Evolutionary conservation across 495 filamentous ascomycete genomes (phyloP), one percentile per base, ranked within the genome.

Genomic region (Zalerion maritima): DNA sequence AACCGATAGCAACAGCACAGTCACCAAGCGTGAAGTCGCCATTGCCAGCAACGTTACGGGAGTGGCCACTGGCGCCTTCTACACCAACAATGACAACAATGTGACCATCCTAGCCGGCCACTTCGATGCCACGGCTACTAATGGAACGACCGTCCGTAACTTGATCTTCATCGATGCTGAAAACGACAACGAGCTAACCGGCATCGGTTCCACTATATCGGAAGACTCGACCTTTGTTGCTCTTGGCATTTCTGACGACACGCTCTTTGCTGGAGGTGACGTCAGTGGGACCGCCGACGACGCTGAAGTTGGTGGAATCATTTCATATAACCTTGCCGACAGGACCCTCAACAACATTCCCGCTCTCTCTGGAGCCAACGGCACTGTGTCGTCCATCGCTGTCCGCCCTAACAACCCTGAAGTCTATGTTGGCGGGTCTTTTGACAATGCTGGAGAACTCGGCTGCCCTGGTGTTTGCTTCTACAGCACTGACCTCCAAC

Each of bases 71-170:
- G 91, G 86, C 12, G 57, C 70, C 4, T 92, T 87, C 48, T 81
- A 94, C 45, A 62, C 59, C 10, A 56, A 58, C 17, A 72, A 67
- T 29, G 60, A 57, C 21, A 65, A 71, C 30, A 94, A 96, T 43
- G 55, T 87, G 16, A 96, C 91, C 3, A 69, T 94, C 16, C 59
- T 94, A 21, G 91, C 80, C 32, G 89, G 89, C 2, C 81, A 85
- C 37, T 99, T 99, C 49, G 69, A 65, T 18, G 73, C 81, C 3
- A 72, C 58, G 10, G 69, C 66, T 14, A 71, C 61, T 24, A 67
- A 85, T 40, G 83, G 78, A 11, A 77, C 75, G 0, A 58, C 58
- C 3, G 62, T 94, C 32, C 54, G 81, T 31, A 94, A 94, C 43
- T 61, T 99, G 10, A 60, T 75, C 17, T 61, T 96, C 44, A 64